phyloP scores from a whole-genome alignment of 106 monocot species.

The Narthecium ossifragum region DNA sequence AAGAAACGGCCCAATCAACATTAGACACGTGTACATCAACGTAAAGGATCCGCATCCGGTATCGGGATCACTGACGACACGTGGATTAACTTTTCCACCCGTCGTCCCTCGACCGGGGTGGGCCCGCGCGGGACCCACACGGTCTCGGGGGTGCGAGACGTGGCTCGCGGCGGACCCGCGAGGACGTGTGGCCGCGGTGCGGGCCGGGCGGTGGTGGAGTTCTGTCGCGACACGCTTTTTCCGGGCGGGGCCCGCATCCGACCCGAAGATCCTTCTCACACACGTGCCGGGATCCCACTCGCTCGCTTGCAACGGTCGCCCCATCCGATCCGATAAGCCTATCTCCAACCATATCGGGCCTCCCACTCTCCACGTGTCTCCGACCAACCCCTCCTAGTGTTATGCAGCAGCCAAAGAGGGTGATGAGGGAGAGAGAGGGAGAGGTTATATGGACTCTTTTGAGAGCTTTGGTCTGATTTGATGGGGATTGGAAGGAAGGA shows the following conservation, averaged over 20 bases:
- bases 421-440: background rate
- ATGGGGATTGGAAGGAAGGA: no score
- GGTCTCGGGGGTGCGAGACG: no score
- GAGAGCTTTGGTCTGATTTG: background rate
- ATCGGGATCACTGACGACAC: no score
- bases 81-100: no score
- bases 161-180: background rate
- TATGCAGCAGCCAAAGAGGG: background rate
- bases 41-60: no score
- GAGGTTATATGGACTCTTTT: background rate
- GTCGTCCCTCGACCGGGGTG: no score
- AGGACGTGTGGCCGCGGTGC: background rate
- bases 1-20: no score
- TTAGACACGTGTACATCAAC: no score
- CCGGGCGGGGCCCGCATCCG: background rate
- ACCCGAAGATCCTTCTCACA: background rate
- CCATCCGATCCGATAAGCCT: background rate
- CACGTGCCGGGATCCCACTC: background rate
- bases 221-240: background rate
- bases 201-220: background rate
- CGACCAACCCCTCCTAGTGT: background rate
- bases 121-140: no score
- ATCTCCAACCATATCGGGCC: background rate
- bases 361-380: slow-evolving; percentile 3
- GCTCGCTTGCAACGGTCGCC: background rate